Conservation (phyloP, 2,329 filamentous ascomycete genomes). For the Fusarium scirpi region DNA sequence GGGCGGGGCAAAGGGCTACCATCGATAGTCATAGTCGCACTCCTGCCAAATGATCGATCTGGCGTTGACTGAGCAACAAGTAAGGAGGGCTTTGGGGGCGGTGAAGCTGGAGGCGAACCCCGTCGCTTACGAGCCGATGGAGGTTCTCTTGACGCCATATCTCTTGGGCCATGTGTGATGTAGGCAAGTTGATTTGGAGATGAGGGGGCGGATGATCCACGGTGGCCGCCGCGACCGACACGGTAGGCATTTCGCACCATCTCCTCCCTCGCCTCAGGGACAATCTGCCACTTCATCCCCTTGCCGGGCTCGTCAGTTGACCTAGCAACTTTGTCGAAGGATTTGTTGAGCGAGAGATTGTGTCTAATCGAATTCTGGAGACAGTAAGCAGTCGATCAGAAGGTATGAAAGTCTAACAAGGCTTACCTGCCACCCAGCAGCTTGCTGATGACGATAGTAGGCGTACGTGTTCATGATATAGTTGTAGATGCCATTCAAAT, state of each 20-base stretch:
- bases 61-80: constrained; percentile 68
- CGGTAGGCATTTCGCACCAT: constrained; percentile 81
- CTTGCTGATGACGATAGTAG: constrained; percentile 85
- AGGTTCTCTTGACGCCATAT: constrained; percentile 65
- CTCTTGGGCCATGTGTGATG: constrained; percentile 68
- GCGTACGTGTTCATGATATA: constrained; percentile 93
- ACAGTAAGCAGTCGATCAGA: constrained; percentile 27
- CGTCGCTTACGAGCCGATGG: constrained; percentile 68
- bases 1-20: constrained; percentile 71
- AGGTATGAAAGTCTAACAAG: not conserved
- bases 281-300: constrained; percentile 99
- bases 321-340: constrained; percentile 92
- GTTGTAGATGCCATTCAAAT: constrained; percentile 90
- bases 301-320: constrained; percentile 96
- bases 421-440: constrained; percentile 89
- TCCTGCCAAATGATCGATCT: constrained; percentile 54
- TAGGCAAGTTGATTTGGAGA: constrained; percentile 72
- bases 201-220: constrained; percentile 77
- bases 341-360: constrained; percentile 94
- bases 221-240: constrained; percentile 71
- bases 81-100: constrained; percentile 63
- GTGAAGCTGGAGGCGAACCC: constrained; percentile 67
- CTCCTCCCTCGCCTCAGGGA: constrained; percentile 84
- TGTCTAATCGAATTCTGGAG: constrained; percentile 91
- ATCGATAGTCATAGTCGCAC: constrained; percentile 61